Conservation (phyloP, 495 filamentous ascomycete genomes). For the Melanomma pulvis-pyrius region DNA sequence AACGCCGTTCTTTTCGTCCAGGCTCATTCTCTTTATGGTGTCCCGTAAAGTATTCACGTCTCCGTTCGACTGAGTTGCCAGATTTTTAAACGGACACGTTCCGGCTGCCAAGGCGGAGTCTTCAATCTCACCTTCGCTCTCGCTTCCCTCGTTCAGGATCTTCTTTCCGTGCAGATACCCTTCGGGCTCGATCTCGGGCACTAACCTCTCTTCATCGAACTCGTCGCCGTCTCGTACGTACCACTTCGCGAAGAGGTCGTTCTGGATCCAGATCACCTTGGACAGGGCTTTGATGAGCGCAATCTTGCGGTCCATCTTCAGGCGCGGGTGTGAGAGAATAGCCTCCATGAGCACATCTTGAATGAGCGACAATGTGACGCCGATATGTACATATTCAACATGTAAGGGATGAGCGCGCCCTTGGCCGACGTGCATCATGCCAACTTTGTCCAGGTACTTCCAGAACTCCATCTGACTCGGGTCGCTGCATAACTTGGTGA, state of each 20-base stretch:
- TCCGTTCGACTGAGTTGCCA: conserved; percentile 8
- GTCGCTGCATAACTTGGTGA: conserved; percentile 70
- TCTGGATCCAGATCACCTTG: conserved; percentile 74
- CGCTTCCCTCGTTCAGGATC: conserved; percentile 47
- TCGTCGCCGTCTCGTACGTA: conserved; percentile 74
- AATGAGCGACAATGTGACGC: conserved; percentile 67
- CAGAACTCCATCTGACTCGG: conserved; percentile 74
- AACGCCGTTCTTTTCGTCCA: too few species aligned
- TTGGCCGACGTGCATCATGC: conserved; percentile 72
- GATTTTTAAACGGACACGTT: conserved; percentile 29
- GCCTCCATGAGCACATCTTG: conserved; percentile 76
- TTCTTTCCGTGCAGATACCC: conserved; percentile 61
- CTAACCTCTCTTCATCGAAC: conserved; percentile 60
- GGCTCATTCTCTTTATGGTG: too few species aligned
- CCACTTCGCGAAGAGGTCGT: conserved; percentile 78
- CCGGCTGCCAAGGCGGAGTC: conserved; percentile 8
- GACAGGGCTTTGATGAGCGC: conserved; percentile 66
- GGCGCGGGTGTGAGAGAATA: conserved; percentile 67
- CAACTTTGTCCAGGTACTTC: conserved; percentile 79
- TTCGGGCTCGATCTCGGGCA: conserved; percentile 59
- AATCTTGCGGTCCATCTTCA: conserved; percentile 65
- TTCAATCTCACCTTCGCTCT: conserved; percentile 33
- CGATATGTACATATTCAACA: conserved; percentile 77
- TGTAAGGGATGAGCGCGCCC: conserved; percentile 67
- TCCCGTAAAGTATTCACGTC: too few species aligned